Evolutionary conservation across 108 stramenopile genomes (phyloP), one percentile per base, ranked within the genome.

Genomic region (Fragilaria radians): DNA sequence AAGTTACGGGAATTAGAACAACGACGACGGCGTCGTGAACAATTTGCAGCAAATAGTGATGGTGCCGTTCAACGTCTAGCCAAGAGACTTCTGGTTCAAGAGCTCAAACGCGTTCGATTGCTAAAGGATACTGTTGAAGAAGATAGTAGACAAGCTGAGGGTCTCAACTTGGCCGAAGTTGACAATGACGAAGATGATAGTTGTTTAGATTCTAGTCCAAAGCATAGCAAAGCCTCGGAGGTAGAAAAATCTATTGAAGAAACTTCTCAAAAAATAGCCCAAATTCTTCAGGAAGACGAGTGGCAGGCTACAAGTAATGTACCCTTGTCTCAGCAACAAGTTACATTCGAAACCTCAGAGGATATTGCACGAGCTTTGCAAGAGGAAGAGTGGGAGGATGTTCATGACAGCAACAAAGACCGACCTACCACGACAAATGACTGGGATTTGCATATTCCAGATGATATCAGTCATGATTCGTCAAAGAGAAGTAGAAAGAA

Each of bases 1-100:
- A 99, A 99, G 64, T 59, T 65, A 32, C 65, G 88, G 46, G 93
- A 93, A 32, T 48, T 97, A 9, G 60, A 61, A 19, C 63, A 66
- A 9, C 65, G 98, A 29, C 61, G 74, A 42, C 56, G 77, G 32
- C 67, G 78, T 34, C 68, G 89, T 27, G 91, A 95, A 52, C 65
- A 72, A 29, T 31, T 60, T 3, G 27, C 36, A 11, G 19, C 26
- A 71, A 68, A 54, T 28, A 22, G 28, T 36, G 59, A 66, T 72
- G 50, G 60, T 57, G 50, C 74, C 21, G 31, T 83, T 28, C 83
- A 76, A 59, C 65, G 86, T 7, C 68, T 85, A 54, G 93, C 93
- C 29, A 82, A 79, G 61, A 74, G 81, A 47, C 63, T 94, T 29
- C 66, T 94, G 59, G 82, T 81, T 5, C 58, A 78, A 51, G 64